These are phyloP conservation scores for Cercospora sojina DNA, from an alignment of 2,329 filamentous ascomycete species.

Conservation along the genomic window DNA sequence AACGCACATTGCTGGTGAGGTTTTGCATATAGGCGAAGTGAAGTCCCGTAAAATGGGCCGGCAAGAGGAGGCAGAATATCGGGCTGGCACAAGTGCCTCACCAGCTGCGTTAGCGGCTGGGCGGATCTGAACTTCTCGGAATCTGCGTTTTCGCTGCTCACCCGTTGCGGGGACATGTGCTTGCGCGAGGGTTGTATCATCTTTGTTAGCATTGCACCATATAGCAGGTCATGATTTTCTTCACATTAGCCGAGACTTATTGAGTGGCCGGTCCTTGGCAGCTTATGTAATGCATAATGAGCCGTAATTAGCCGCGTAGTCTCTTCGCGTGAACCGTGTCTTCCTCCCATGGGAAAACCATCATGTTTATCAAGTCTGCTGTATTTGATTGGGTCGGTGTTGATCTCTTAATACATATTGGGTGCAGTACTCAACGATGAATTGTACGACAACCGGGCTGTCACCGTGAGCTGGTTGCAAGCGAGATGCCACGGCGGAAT, in stretches of 20 bases:
- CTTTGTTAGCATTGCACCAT: not conserved
- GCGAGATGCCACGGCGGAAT: not conserved
- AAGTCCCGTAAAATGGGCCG: not conserved
- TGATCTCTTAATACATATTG: not conserved
- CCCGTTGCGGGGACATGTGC: not conserved
- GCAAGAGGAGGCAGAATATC: constrained; percentile 3
- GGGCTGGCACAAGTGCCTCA: not conserved
- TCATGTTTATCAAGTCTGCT: not conserved
- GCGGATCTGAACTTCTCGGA: not conserved
- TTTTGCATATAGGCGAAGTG: not conserved
- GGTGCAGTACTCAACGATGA: not conserved
- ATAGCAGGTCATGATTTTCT: not conserved
- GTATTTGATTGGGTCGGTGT: not conserved
- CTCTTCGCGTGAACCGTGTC: not conserved
- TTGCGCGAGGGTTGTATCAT: not conserved
- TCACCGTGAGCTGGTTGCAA: not conserved
- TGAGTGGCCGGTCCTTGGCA: not conserved
- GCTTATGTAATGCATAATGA: not conserved
- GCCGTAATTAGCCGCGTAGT: not conserved
- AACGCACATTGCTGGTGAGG: not conserved
- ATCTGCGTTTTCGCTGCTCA: not conserved
- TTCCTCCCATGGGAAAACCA: not conserved
- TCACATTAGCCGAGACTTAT: not conserved
- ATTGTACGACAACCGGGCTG: not conserved
- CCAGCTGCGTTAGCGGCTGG: constrained; percentile 1